phyloP scores from a whole-genome alignment of 768 basidiomycete species.

The Arthromyces matolae region DNA sequence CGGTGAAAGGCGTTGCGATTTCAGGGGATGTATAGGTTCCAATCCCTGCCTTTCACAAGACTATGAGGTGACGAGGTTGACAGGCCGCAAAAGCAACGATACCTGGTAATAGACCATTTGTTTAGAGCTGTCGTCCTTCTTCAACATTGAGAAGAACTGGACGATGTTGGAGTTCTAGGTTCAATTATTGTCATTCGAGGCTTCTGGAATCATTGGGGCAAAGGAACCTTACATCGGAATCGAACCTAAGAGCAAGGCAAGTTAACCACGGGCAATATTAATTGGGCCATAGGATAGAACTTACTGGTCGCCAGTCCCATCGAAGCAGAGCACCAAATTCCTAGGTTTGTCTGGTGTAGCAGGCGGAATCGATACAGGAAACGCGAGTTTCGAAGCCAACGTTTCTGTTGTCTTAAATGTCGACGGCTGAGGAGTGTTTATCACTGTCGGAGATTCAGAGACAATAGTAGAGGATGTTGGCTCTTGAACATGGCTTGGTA shows the following conservation, averaged over 20 bases:
- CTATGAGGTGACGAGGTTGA: too few relatives aligned
- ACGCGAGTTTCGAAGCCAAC: neutral
- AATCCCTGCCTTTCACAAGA: slow-evolving; percentile 41
- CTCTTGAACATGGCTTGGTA: slow-evolving; percentile 2
- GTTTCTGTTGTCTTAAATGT: neutral
- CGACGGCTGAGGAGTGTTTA: slow-evolving; percentile 4
- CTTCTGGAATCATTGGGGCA: neutral
- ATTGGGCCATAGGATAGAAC: neutral
- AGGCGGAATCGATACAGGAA: slow-evolving; percentile 8
- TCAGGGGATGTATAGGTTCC: slow-evolving; percentile 55
- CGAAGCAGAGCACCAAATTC: slow-evolving; percentile 49
- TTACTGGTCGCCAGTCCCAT: slow-evolving; percentile 30
- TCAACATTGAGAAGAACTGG: slow-evolving; percentile 33
- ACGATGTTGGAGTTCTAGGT: slow-evolving; percentile 38
- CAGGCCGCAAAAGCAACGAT: neutral
- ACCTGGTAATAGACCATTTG: slow-evolving; percentile 45
- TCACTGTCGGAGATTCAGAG: slow-evolving; percentile 4
- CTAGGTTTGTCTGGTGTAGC: slow-evolving; percentile 17
- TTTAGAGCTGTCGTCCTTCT: slow-evolving; percentile 30
- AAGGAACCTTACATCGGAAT: slow-evolving; percentile 19
- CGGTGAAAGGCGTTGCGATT: slow-evolving; percentile 43
- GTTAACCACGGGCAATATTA: too few relatives aligned
- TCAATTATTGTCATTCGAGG: neutral
- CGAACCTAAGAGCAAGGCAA: slow-evolving; percentile 21
- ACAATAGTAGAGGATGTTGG: neutral